A percentile compares a stretch with the other conserved stretches of the same genome.
These are phyloP conservation scores for Thielaviopsis ethacetica DNA, from an alignment of 2,329 filamentous ascomycete genomes.

Conservation along the genomic window DNA sequence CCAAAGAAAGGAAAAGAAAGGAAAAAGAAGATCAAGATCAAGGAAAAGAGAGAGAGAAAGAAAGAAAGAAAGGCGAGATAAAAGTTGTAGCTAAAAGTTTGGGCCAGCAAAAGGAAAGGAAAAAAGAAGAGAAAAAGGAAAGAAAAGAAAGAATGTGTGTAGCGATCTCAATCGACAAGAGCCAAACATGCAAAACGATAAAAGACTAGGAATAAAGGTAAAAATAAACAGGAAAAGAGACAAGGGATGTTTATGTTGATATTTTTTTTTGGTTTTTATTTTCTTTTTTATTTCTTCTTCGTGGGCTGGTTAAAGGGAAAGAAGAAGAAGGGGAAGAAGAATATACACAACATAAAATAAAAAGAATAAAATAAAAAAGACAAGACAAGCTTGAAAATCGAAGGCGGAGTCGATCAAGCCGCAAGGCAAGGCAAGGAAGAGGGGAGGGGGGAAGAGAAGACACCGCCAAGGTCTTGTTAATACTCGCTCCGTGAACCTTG, in stretches of 20 bases:
- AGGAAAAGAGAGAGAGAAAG: conserved; percentile 4
- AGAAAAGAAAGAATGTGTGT: conserved; percentile 3
- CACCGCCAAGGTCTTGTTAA: neutral
- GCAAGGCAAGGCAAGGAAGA: conserved; percentile 5
- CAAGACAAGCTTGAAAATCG: conserved; percentile 3
- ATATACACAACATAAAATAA: neutral
- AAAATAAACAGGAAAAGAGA: neutral
- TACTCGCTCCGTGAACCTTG: neutral
- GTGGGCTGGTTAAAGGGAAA: neutral
- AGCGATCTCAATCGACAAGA: conserved; percentile 7
- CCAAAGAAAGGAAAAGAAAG: neutral
- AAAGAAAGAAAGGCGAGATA: conserved; percentile 10
- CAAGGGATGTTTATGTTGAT: neutral
- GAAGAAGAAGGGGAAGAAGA: neutral
- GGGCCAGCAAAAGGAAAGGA: conserved; percentile 11
- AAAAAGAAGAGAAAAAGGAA: neutral
- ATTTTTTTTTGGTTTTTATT: neutral
- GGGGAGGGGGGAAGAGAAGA: neutral
- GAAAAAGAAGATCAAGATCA: neutral
- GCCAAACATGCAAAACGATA: neutral
- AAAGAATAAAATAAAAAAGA: neutral
- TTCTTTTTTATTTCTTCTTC: neutral
- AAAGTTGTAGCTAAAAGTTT: neutral
- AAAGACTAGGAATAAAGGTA: neutral
- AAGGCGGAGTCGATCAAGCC: neutral